Evolutionary conservation across 495 filamentous ascomycete genomes (phyloP).

Genomic region (Cenococcum geophilum): DNA sequence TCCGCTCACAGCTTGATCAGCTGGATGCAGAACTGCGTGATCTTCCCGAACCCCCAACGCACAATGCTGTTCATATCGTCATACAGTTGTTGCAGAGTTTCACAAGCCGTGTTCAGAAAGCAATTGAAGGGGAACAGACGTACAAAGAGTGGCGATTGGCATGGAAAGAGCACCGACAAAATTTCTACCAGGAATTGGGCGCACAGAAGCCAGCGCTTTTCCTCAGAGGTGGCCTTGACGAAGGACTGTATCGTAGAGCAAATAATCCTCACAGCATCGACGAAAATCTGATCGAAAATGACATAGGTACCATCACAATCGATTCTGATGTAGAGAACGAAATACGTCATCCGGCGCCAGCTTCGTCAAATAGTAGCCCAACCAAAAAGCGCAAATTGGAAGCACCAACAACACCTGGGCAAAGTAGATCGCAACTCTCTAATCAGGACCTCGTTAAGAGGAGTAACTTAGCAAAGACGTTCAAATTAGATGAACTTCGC

Average conservation of each 20-base stretch:
- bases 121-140: slow-evolving; percentile 8
- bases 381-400: neutral
- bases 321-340: neutral
- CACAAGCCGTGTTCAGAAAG: neutral
- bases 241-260: neutral
- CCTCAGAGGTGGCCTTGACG: neutral
- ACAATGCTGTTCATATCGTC: slow-evolving; percentile 11
- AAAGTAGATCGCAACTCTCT: neutral
- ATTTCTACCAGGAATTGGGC: neutral
- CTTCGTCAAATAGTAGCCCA: neutral
- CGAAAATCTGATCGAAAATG: neutral
- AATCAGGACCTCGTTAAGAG: neutral
- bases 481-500: slow-evolving; percentile 33
- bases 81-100: neutral
- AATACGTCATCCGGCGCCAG: neutral
- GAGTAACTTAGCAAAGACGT: slow-evolving; percentile 2
- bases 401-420: neutral
- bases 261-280: neutral
- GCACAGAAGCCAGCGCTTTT: slow-evolving; percentile 1
- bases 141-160: slow-evolving; percentile 3
- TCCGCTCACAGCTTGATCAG: slow-evolving; percentile 8
- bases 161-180: slow-evolving; percentile 4
- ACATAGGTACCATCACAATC: too few species aligned
- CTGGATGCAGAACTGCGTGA: slow-evolving; percentile 31
- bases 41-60: slow-evolving; percentile 25